These are phyloP conservation scores for Lachnellula arida DNA, from an alignment of 2,329 filamentous ascomycete genomes.

Conservation along the genomic window DNA sequence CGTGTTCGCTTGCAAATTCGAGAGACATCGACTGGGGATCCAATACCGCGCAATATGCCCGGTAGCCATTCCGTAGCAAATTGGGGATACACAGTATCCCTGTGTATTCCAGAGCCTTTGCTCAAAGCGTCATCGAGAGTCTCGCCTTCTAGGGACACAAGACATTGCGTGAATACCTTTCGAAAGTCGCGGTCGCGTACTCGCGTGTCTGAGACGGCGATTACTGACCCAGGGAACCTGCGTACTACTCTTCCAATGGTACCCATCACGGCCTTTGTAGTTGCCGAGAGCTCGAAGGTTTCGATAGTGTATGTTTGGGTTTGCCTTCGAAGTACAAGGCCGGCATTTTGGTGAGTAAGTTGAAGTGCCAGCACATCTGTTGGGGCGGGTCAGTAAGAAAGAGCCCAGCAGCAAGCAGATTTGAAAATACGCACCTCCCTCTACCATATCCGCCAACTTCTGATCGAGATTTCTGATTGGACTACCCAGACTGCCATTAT, in stretches of 20 bases:
- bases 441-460: constrained; percentile 2
- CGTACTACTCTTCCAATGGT: constrained; percentile 37
- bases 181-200: constrained; percentile 10
- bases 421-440: constrained; percentile 8
- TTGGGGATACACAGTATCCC: constrained; percentile 42
- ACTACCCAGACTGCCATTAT: constrained; percentile 1
- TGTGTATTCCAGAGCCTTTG: constrained; percentile 19
- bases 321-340: constrained; percentile 35
- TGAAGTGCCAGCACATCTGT: constrained; percentile 36
- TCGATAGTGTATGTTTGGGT: constrained; percentile 32
- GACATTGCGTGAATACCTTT: constrained; percentile 15
- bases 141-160: constrained; percentile 18
- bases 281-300: constrained; percentile 42
- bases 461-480: constrained; percentile 4
- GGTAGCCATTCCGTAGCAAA: constrained; percentile 48
- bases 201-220: constrained; percentile 26
- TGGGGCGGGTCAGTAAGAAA: not conserved
- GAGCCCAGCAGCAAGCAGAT: not conserved
- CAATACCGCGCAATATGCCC: constrained; percentile 37
- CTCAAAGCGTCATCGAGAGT: constrained; percentile 41
- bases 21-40: constrained; percentile 18
- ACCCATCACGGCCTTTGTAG: constrained; percentile 33
- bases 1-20: constrained; percentile 46
- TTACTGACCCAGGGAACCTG: constrained; percentile 38
- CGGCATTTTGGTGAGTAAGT: constrained; percentile 41